Evolutionary conservation across 495 filamentous ascomycete genomes (phyloP), one percentile per base, ranked within the genome.

Genomic region (Neurospora intermedia): DNA sequence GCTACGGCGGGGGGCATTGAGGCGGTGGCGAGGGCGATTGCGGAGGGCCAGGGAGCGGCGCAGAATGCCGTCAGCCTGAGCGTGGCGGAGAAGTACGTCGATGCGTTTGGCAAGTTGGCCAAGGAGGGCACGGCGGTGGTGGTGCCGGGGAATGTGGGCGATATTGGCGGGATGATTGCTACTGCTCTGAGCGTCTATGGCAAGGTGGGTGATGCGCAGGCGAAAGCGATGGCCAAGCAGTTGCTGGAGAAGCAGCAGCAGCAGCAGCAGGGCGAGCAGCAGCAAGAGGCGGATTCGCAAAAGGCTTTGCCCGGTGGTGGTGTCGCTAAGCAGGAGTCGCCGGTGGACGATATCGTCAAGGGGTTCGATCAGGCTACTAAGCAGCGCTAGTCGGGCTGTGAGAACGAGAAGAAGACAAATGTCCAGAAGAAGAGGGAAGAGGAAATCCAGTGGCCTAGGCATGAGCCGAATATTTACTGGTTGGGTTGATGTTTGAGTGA

Each of bases 61-160:
- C 93, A 96, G 77, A 86, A 88, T 15, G 96, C 96, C 10, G 84
- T 99, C 6, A 92, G 91, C 74, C 81, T 99, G 75, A 93, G 87
- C 23, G 94, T 99, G 2, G 96, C 96, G 4, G 96, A 99, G 89
- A 96, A 97, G 81, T 99, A 98, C 76, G 96, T 99, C 40, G 95
- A 97, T 70, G 96, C 96, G 3, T 99, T 97, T 81, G 91, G 89
- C 66, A 92, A 92, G 70, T 83, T 99, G 74, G 96, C 96, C 43
- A 94, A 93, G 82, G 93, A 98, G 85, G 92, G 94, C 73, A 99
- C 96, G 13, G 90, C 94, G 3, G 91, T 98, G 31, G 92, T 99
- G 41, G 94, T 99, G 10, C 96, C 96, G 1, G 96, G 96, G 0
- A 98, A 99, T 81, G 92, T 98, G 43, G 96, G 96, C n/a, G 96